phyloP scores from a whole-genome alignment of 2,329 filamentous ascomycete species.

The Dactylellina cionopaga region DNA sequence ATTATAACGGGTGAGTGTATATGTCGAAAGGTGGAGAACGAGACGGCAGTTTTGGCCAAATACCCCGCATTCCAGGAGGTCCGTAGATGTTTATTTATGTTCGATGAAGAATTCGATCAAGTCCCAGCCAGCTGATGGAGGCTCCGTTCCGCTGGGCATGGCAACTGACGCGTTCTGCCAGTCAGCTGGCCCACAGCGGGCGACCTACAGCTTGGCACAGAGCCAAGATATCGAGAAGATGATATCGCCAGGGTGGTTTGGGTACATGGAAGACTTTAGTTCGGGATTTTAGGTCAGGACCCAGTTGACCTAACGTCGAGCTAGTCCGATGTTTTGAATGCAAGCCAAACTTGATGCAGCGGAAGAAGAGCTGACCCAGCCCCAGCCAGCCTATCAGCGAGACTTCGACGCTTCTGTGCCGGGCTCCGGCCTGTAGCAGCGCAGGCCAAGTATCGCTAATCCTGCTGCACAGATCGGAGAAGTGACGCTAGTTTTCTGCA shows the following conservation, averaged over 20 bases:
- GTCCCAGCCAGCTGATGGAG: not conserved
- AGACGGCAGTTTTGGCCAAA: not conserved
- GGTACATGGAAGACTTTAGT: too few relatives aligned
- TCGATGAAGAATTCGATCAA: too few relatives aligned
- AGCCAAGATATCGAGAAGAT: too few relatives aligned
- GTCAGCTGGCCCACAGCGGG: conserved; percentile 29
- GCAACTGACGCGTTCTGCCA: conserved; percentile 42
- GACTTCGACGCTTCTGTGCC: conserved; percentile 28
- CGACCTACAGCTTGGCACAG: conserved; percentile 21
- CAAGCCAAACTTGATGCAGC: conserved; percentile 34
- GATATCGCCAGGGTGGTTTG: not conserved
- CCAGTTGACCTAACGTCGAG: too few relatives aligned
- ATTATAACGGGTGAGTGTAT: too few relatives aligned
- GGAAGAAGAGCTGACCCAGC: not conserved
- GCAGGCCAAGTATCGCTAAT: conserved; percentile 21
- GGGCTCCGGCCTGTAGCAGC: conserved; percentile 21
- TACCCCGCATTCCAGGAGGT: conserved; percentile 3
- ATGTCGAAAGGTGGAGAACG: too few relatives aligned
- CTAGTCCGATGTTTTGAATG: too few relatives aligned
- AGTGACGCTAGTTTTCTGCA: conserved; percentile 16
- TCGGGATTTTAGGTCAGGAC: too few relatives aligned
- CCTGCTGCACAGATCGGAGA: conserved; percentile 24
- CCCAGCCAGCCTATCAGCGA: conserved; percentile 17
- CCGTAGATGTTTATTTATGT: not conserved
- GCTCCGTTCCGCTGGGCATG: too few relatives aligned